A percentile compares a stretch with the other conserved stretches of the same genome.
Evolutionary conservation across 2,329 filamentous ascomycete species (phyloP).

Genomic region (Penicillium crustosum): DNA sequence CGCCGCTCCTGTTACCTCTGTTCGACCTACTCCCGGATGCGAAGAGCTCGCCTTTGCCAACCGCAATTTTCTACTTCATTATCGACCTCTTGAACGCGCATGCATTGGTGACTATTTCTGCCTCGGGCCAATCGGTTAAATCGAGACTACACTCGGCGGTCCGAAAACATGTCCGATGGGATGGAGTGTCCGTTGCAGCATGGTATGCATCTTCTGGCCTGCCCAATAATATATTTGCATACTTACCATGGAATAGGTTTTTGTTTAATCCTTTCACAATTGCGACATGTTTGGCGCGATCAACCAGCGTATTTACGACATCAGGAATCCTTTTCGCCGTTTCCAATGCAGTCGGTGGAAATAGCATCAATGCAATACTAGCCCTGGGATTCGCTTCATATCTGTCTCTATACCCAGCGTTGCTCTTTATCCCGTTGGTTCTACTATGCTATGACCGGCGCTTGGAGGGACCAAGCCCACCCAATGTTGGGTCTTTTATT

Average conservation of each 20-base stretch:
- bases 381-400: constrained; percentile 86
- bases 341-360: constrained; percentile 73
- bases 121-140: constrained; percentile 74
- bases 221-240: background rate
- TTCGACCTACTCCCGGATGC: constrained; percentile 83
- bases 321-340: constrained; percentile 83
- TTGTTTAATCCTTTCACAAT: constrained; percentile 95
- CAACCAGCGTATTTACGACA: constrained; percentile 85
- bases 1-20: constrained; percentile 83
- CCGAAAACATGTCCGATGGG: constrained; percentile 72
- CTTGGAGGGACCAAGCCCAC: constrained; percentile 35
- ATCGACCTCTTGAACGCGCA: constrained; percentile 81
- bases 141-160: constrained; percentile 76
- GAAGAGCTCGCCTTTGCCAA: constrained; percentile 66
- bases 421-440: constrained; percentile 79
- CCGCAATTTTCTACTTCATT: constrained; percentile 74
- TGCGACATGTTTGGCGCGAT: constrained; percentile 82
- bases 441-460: constrained; percentile 76
- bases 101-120: constrained; percentile 74
- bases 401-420: constrained; percentile 84
- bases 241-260: constrained; percentile 57
- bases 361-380: constrained; percentile 73
- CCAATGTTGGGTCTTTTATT: constrained; percentile 51
- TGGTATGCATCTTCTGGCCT: constrained; percentile 55
- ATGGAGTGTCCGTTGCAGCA: constrained; percentile 72